phyloP scores from a whole-genome alignment of 768 basidiomycete species.

The Phylloporus arenicola region DNA sequence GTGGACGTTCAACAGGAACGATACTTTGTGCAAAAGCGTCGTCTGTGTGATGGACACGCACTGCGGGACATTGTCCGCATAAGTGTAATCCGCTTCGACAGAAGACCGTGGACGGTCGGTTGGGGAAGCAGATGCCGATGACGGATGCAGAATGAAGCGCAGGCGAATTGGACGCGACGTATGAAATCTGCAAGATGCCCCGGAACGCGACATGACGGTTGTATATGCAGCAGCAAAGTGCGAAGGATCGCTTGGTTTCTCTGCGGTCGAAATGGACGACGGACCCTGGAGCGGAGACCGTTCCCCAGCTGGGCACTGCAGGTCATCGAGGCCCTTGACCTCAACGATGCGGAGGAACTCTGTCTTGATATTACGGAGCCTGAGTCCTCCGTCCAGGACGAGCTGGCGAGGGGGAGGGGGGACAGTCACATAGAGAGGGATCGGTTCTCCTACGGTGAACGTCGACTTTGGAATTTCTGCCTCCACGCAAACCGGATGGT shows the following conservation, averaged over 20 bases:
- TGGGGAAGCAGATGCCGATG: conserved; percentile 46
- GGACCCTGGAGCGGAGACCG: conserved; percentile 27
- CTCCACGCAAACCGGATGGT: conserved; percentile 61
- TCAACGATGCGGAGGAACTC: conserved; percentile 70
- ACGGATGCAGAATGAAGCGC: conserved; percentile 75
- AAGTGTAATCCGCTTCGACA: conserved; percentile 38
- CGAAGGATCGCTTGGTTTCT: conserved; percentile 30
- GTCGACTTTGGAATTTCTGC: conserved; percentile 68
- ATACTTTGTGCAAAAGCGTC: conserved; percentile 78
- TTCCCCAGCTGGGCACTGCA: conserved; percentile 14
- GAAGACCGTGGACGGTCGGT: conserved; percentile 41
- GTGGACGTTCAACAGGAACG: conserved; percentile 69
- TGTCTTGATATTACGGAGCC: conserved; percentile 73
- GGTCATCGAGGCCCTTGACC: conserved; percentile 42
- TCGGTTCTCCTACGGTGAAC: conserved; percentile 65
- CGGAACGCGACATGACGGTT: conserved; percentile 72
- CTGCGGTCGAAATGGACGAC: conserved; percentile 24
- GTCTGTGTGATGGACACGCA: conserved; percentile 75
- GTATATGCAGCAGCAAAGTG: conserved; percentile 41
- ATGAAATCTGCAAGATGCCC: conserved; percentile 90
- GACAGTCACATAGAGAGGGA: conserved; percentile 76
- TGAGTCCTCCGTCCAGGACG: conserved; percentile 62
- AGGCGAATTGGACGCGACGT: conserved; percentile 65
- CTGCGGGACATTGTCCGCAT: conserved; percentile 54
- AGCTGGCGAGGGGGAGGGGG: conserved; percentile 67